A percentile compares a stretch with the other conserved stretches of the same genome.
phyloP scores from a whole-genome alignment of 2,329 filamentous ascomycete genomes.

The Colletotrichum sp. region DNA sequence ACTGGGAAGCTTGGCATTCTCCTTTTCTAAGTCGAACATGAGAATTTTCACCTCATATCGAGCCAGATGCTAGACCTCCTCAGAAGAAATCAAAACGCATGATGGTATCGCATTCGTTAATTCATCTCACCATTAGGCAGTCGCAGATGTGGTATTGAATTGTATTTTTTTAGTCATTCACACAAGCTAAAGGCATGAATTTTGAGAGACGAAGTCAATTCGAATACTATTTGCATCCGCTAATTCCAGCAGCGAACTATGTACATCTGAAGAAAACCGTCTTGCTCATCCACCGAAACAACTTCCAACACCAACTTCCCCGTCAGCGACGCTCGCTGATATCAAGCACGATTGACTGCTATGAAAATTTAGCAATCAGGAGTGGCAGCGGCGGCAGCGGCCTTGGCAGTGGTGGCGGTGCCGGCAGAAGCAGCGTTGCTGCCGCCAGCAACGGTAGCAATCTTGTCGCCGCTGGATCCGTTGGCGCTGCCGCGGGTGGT shows the following conservation, averaged over 20 bases:
- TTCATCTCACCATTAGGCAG: neutral
- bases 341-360: neutral
- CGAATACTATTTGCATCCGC: slow-evolving; percentile 1
- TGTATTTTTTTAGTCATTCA: neutral
- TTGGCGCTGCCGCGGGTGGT: slow-evolving; percentile 16
- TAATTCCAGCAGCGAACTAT: slow-evolving; percentile 3
- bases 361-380: neutral
- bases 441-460: neutral
- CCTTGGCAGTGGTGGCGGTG: neutral
- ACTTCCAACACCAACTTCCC: neutral
- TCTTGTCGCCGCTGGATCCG: slow-evolving; percentile 9
- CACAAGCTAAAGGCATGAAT: neutral
- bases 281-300: neutral
- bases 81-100: neutral
- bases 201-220: neutral
- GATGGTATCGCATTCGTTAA: neutral
- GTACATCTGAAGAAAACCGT: neutral
- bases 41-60: neutral
- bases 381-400: neutral
- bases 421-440: neutral
- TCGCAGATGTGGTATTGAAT: neutral
- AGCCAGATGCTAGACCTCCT: neutral
- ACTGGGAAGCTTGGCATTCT: neutral
- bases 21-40: neutral
- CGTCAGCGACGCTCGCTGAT: neutral